phyloP scores from a whole-genome alignment of 805 yeast genomes.

The Saccharomycopsis oosterbeekiorum region DNA sequence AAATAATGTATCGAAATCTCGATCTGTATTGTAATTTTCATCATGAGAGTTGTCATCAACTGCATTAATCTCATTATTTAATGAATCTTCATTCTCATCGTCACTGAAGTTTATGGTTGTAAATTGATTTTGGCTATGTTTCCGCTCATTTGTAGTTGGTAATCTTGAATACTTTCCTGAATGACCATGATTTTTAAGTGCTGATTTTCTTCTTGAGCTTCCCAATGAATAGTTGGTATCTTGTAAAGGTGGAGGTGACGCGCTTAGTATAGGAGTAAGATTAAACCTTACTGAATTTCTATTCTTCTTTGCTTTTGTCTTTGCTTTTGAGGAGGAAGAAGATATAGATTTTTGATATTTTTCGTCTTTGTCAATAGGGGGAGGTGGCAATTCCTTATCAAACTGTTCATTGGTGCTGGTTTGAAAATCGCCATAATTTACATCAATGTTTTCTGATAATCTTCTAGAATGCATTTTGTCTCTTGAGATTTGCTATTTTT shows the following conservation, averaged over 20 bases:
- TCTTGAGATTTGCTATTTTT: background rate
- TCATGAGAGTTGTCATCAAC: constrained; percentile 1
- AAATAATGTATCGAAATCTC: background rate
- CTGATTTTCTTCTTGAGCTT: background rate
- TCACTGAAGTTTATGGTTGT: background rate
- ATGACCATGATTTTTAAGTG: background rate
- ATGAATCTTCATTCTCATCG: constrained; percentile 2
- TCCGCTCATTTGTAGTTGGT: background rate
- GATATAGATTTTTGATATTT: background rate
- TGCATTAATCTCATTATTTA: constrained; percentile 1
- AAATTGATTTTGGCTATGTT: background rate
- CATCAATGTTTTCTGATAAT: constrained; percentile 13
- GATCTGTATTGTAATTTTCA: background rate
- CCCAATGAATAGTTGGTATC: background rate
- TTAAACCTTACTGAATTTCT: constrained; percentile 5
- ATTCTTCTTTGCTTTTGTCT: background rate
- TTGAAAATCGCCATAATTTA: constrained; percentile 14
- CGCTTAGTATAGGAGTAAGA: background rate
- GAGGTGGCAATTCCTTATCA: constrained; percentile 7
- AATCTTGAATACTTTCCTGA: background rate
- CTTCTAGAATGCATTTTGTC: constrained; percentile 11
- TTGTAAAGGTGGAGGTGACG: background rate
- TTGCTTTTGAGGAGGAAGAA: background rate
- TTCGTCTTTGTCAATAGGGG: constrained; percentile 7
- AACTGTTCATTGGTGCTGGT: background rate